phyloP scores from a whole-genome alignment of 1,139 yeast genomes.

The Lodderomyces oxycetoniae region DNA sequence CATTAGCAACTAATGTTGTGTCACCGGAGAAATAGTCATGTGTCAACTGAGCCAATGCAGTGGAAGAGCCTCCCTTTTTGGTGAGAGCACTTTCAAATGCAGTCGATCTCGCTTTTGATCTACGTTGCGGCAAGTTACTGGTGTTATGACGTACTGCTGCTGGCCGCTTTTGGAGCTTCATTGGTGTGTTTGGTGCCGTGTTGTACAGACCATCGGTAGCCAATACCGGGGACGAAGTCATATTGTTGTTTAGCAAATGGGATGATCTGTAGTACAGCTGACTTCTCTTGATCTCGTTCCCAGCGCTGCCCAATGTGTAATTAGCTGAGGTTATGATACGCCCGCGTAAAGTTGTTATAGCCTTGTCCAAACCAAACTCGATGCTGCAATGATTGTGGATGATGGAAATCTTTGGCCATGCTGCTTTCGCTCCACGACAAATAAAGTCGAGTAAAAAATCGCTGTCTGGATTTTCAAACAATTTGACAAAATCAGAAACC shows the following conservation, averaged over 20 bases:
- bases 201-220: slow-evolving; percentile 2
- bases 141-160: slow-evolving; percentile 24
- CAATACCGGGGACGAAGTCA: background rate
- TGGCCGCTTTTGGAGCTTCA: slow-evolving; percentile 11
- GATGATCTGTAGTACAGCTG: slow-evolving; percentile 11
- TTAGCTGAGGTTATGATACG: slow-evolving; percentile 46
- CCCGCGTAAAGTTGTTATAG: slow-evolving; percentile 65
- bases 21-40: slow-evolving; percentile 11
- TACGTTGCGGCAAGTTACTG: background rate
- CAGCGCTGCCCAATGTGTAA: slow-evolving; percentile 12
- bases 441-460: slow-evolving; percentile 67
- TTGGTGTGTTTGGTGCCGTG: slow-evolving; percentile 14
- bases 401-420: slow-evolving; percentile 87
- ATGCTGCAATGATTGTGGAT: slow-evolving; percentile 85
- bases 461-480: slow-evolving; percentile 76
- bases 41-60: slow-evolving; percentile 23
- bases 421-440: slow-evolving; percentile 80
- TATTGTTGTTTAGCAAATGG: background rate
- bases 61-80: slow-evolving; percentile 26
- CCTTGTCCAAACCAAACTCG: slow-evolving; percentile 80
- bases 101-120: slow-evolving; percentile 18
- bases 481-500: slow-evolving; percentile 52
- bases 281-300: slow-evolving; percentile 6
- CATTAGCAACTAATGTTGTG: slow-evolving; percentile 16
- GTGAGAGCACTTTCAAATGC: slow-evolving; percentile 8